Evolutionary conservation across 192 early-diverging fungal species (phyloP), one percentile per base, ranked within the genome.

Genomic region (Podila verticillata): DNA sequence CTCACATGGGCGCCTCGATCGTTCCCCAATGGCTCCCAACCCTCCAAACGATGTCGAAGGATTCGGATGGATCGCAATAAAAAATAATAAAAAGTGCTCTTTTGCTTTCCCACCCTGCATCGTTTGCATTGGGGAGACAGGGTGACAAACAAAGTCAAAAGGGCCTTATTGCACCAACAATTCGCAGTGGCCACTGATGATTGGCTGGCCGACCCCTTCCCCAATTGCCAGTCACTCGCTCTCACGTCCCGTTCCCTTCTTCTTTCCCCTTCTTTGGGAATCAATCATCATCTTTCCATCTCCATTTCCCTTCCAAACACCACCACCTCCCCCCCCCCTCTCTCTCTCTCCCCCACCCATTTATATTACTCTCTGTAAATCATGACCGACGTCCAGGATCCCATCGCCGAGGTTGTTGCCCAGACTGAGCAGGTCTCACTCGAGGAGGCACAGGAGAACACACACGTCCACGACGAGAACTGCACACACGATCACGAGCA

Each of bases 391-490:
- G 24, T 47, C 48, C 68, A 61, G 35, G 63, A 39, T 26, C 65
- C 61, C 39, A 63, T 57, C 17, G 60, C 58, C 57, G 68, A 70
- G 31, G 60, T 72, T 58, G 47, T 65, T 35, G 66, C 73, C 54
- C 31, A 65, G 49, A 63, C 66, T 30, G 69, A 79, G 67, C 22
- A 59, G 34, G 63, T 56, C 65, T 62, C 63, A 9, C 48, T 70
- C 51, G 75, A 79, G 30, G 75, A 79, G 30, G 22, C 28, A 54
- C 51, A 54, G 12, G 48, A 57, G 29, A 48, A 30, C 57, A 69
- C 71, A 51, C 77, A 80, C 66, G 70, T 80, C 57, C 77, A 80
- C 58, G 77, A 70, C n/a, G 69, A 70, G 48, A 51, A 80, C 49
- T 80, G 77, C 75, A 72, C 30, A 57, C 75, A 79, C 54, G 75